Evolutionary conservation across 805 yeast genomes (phyloP), one percentile per base, ranked within the genome.

Genomic region (Wickerhamomyces chaumierensis): DNA sequence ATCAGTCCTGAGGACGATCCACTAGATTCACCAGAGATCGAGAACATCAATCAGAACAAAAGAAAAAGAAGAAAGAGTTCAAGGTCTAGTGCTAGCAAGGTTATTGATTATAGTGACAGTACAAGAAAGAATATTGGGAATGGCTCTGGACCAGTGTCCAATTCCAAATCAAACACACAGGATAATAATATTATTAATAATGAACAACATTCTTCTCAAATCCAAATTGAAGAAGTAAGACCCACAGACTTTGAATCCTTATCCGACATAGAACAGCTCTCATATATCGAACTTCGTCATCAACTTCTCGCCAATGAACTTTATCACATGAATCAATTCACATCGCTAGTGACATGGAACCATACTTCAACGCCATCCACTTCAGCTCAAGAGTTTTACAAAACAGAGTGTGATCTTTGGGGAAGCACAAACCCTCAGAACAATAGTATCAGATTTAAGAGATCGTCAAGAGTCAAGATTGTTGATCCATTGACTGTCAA

Each of bases 291-390:
- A 29, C 56, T 68, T 14, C 58, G 66, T 31, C 73, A 72, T 52
- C 72, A 71, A 37, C 38, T 70, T 5, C 54, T 72, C 19, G 62
- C 73, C 0, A 73, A 75, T 43, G 87, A 81, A 50, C 57, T 81
- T 16, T 80, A 74, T 48, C 85, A 81, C 51, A 56, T 81, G 20
- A 60, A 66, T 40, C 73, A 77, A 46, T 81, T 69, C 51, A 73
- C 75, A 17, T 75, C 84, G 1, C 53, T 80, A 33, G 72, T 68
- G 0, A 73, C 72, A 16, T 81, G 78, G 71, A 71, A 78, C 45
- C 87, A 87, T 0, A 48, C 55, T 14, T 62, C 64, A 2, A 49
- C 60, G 9, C 63, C 61, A 15, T 61, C 66, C 2, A 58, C 55
- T 28, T 44, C 51, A 44, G 61, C 51, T 39, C 51, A 45, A 40